Percentiles rank a stretch among this genome's conserved stretches.
phyloP scores from a whole-genome alignment of 202 grass and related monocot genomes.

The Carex arenaria region DNA sequence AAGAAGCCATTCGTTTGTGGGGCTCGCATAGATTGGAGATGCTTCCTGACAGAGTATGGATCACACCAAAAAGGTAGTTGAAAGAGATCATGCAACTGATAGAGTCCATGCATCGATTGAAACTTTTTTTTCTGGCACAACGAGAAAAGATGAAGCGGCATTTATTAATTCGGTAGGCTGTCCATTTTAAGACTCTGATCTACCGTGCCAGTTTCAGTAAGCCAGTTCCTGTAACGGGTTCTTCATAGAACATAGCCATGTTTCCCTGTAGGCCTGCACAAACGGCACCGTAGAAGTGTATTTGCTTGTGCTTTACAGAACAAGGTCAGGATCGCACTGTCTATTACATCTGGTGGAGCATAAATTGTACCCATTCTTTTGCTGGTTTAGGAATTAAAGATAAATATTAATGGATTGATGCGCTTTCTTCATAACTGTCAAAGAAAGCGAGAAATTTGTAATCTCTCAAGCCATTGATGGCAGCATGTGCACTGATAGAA shows the following conservation, averaged over 20 bases:
- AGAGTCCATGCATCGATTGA: neutral
- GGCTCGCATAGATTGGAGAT: neutral
- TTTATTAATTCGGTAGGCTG: conserved; percentile 14
- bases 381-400: neutral
- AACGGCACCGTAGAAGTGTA: neutral
- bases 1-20: neutral
- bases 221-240: neutral
- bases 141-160: conserved; percentile 2
- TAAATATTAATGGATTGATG: neutral
- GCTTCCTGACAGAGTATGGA: neutral
- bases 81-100: conserved; percentile 1
- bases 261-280: neutral
- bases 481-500: neutral
- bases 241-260: neutral
- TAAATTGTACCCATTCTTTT: conserved; percentile 1
- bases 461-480: neutral
- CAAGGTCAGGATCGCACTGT: neutral
- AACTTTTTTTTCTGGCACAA: conserved; percentile 11
- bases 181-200: neutral
- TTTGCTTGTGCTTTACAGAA: neutral
- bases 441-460: neutral
- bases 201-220: neutral
- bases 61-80: conserved; percentile 18
- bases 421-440: neutral
- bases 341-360: neutral